Base-by-base conservation (phyloP, 495 filamentous ascomycete genomes). In the Schizothecium vesticola region DNA sequence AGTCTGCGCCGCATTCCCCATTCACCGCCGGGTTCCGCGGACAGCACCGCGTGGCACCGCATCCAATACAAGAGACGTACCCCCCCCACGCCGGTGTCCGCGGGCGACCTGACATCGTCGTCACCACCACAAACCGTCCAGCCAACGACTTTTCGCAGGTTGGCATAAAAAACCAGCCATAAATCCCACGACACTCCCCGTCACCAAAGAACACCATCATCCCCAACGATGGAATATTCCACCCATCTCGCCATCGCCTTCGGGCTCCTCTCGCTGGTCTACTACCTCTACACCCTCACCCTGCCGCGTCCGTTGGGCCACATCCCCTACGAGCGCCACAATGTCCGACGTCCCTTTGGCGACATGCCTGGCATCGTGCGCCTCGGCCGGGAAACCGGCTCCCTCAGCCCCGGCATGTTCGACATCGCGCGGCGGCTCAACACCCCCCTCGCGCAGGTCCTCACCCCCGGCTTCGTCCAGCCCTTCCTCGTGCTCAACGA, bases 291-390 rank as follows among this genome's bases (percentile, higher is more conserved):
- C 59, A 22, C 5, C 8, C 23, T 43, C n/a, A n/a, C 64, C 13
- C 28, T 56, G 33, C 69, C 69, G 1, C 43, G 25, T 25, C 78
- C 77, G 1, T 51, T 78, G 10, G 72, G 77, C 0, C 77, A 78
- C 0, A 81, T 80, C 61, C 79, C 78, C 3, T 78, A 79, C 67
- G 76, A 77, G 33, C 24, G 56, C 22, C 55, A 65, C 19, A 63
- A 77, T 2, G 68, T 72, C 16, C 43, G 65, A 4, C 68, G 69
- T n/a, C 61, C 76, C 28, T 57, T 75, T 1, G 78, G 79, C 55
- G 80, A 81, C 65, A 28, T 78, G 11, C 72, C 71, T 21, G 63
- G 23, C 33, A 8, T 78, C 31, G 67, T 72, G 61, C 43, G 60
- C 6, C 12, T 43, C n/a, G 69, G 70, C 22, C 59, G 58, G 10